A percentile compares a stretch with the other conserved stretches of the same genome.
These are phyloP conservation scores for Sugiyamaella qingdaonensis DNA, from an alignment of 805 yeast genomes.

Conservation along the genomic window DNA sequence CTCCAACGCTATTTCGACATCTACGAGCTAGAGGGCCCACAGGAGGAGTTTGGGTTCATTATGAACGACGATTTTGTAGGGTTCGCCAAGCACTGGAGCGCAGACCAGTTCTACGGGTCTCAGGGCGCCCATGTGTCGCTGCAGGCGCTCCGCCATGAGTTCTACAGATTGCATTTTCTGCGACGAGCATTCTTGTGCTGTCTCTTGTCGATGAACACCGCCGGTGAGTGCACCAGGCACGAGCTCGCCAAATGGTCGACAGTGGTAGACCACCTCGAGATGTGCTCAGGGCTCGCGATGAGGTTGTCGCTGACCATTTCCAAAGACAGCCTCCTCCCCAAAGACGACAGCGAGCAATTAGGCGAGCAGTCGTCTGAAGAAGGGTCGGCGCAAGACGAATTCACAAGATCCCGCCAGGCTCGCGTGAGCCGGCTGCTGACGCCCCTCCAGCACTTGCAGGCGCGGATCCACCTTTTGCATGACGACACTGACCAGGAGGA, in stretches of 20 bases:
- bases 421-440: constrained; percentile 12
- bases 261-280: constrained; percentile 23
- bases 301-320: constrained; percentile 16
- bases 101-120: constrained; percentile 22
- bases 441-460: constrained; percentile 21
- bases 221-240: constrained; percentile 20
- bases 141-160: constrained; percentile 28
- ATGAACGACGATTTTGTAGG: constrained; percentile 10
- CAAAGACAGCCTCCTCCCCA: constrained; percentile 10
- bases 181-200: constrained; percentile 44
- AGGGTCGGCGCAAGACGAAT: background rate
- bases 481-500: background rate
- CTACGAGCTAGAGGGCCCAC: constrained; percentile 34
- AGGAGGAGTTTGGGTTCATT: constrained; percentile 20
- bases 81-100: constrained; percentile 1
- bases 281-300: constrained; percentile 12
- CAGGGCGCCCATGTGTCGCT: constrained; percentile 27
- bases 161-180: constrained; percentile 36
- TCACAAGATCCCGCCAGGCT: constrained; percentile 2
- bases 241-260: constrained; percentile 25
- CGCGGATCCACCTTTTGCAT: constrained; percentile 9
- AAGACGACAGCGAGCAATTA: constrained; percentile 1
- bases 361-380: background rate
- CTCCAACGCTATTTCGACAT: constrained; percentile 42
- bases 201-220: constrained; percentile 35